These are phyloP conservation scores for Gnomoniopsis sp. DNA, from an alignment of 2,329 filamentous ascomycete genomes.

Conservation along the genomic window DNA sequence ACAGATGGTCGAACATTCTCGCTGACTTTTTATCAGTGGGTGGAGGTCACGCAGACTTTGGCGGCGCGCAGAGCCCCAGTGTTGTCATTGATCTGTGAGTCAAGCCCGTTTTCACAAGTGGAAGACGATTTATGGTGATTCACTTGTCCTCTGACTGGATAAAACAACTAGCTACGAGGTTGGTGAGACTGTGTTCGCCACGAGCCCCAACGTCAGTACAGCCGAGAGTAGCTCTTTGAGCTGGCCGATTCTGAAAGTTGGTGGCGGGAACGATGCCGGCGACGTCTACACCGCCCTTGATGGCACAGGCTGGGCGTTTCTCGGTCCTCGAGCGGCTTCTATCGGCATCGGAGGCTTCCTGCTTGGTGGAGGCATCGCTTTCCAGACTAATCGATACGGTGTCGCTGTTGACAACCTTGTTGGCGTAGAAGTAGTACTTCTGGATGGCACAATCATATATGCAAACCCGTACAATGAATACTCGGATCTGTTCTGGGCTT, in stretches of 20 bases:
- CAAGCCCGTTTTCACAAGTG: neutral
- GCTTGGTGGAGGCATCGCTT: constrained; percentile 12
- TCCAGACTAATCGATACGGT: constrained; percentile 8
- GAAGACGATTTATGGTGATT: neutral
- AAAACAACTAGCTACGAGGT: neutral
- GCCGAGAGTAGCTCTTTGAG: neutral
- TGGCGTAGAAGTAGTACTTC: constrained; percentile 10
- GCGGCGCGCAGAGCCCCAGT: constrained; percentile 12
- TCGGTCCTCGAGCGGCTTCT: constrained; percentile 9
- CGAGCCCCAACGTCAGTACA: neutral
- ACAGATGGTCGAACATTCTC: no score
- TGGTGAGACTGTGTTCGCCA: constrained; percentile 4
- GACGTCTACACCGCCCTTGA: constrained; percentile 8
- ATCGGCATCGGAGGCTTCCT: constrained; percentile 11
- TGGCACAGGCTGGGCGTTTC: constrained; percentile 11
- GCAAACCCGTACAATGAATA: constrained; percentile 14
- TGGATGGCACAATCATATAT: constrained; percentile 11
- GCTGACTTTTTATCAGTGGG: neutral
- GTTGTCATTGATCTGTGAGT: constrained; percentile 11
- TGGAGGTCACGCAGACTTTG: constrained; percentile 12
- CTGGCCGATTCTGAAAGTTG: constrained; percentile 14
- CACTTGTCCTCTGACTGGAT: neutral
- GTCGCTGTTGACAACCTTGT: constrained; percentile 9
- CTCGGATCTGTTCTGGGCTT: constrained; percentile 11
- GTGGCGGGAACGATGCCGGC: constrained; percentile 9